A percentile compares a stretch with the other conserved stretches of the same genome.
Conservation (phyloP, 2,329 filamentous ascomycete genomes). For the Septoria petroselini region DNA sequence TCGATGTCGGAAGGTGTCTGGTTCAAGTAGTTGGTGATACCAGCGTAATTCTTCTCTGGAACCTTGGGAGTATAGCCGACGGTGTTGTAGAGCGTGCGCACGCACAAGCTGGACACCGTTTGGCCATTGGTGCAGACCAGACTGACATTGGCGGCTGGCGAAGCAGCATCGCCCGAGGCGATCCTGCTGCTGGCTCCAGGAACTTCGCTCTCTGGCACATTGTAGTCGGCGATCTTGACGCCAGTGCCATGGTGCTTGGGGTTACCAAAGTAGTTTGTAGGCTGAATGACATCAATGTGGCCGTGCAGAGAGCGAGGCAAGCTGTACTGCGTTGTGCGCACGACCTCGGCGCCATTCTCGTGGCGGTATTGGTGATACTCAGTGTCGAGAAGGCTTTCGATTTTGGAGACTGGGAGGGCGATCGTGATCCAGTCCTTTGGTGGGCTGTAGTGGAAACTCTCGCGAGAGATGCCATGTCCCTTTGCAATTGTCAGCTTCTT, state of each 20-base stretch:
- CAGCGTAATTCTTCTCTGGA: slow-evolving; percentile 35
- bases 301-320: slow-evolving; percentile 56
- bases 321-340: slow-evolving; percentile 60
- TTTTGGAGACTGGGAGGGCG: slow-evolving; percentile 40
- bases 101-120: slow-evolving; percentile 51
- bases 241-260: slow-evolving; percentile 12
- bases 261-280: slow-evolving; percentile 47
- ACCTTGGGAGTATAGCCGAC: slow-evolving; percentile 37
- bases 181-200: slow-evolving; percentile 2
- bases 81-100: slow-evolving; percentile 52
- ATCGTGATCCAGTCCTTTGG: slow-evolving; percentile 58
- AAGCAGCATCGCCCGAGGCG: slow-evolving; percentile 1
- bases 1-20: slow-evolving; percentile 37
- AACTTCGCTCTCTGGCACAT: slow-evolving; percentile 4
- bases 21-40: slow-evolving; percentile 47
- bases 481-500: slow-evolving; percentile 47
- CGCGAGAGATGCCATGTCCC: slow-evolving; percentile 43
- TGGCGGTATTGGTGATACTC: slow-evolving; percentile 55
- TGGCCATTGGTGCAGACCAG: slow-evolving; percentile 15
- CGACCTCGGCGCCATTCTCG: slow-evolving; percentile 44
- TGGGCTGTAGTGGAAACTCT: slow-evolving; percentile 20
- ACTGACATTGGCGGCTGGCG: slow-evolving; percentile 5
- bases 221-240: slow-evolving; percentile 19
- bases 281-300: slow-evolving; percentile 58
- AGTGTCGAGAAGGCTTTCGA: slow-evolving; percentile 57